Evolutionary conservation across 352 stramenopile species (phyloP).

Genomic region (Thalassiosira livingstoniorum): DNA sequence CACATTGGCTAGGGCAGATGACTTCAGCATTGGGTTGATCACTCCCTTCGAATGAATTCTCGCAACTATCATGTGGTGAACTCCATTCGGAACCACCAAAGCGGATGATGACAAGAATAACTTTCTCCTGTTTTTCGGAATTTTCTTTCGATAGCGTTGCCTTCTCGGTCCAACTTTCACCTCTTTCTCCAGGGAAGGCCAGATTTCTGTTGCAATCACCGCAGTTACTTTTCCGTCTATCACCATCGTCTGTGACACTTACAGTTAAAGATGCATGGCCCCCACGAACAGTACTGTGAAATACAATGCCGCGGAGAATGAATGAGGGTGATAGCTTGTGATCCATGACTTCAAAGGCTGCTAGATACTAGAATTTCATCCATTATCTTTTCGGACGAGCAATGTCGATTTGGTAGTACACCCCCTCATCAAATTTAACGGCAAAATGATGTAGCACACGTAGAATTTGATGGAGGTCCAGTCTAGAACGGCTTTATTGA

Average conservation of each 20-base stretch:
- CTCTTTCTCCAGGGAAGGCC: neutral
- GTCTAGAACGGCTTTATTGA: too few relatives aligned
- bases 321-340: too few relatives aligned
- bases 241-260: slow-evolving; percentile 2
- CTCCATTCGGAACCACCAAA: slow-evolving; percentile 44
- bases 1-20: too few relatives aligned
- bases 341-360: too few relatives aligned
- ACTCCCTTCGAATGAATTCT: neutral
- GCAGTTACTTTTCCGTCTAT: neutral
- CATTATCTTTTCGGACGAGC: too few relatives aligned
- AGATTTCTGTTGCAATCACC: neutral
- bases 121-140: slow-evolving; percentile 5
- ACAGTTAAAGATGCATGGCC: slow-evolving; percentile 45
- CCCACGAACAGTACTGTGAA: slow-evolving; percentile 40
- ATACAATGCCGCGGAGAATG: slow-evolving; percentile 31
- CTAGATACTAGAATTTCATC: too few relatives aligned
- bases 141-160: neutral
- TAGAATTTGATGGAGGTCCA: too few relatives aligned
- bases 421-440: too few relatives aligned
- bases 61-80: neutral
- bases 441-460: too few relatives aligned
- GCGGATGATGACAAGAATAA: slow-evolving; percentile 43
- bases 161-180: neutral
- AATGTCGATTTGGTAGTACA: too few relatives aligned
- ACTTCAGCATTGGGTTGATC: too few relatives aligned